Conservation (phyloP, 2,329 filamentous ascomycete genomes). For the Nigrospora sphaerica region DNA sequence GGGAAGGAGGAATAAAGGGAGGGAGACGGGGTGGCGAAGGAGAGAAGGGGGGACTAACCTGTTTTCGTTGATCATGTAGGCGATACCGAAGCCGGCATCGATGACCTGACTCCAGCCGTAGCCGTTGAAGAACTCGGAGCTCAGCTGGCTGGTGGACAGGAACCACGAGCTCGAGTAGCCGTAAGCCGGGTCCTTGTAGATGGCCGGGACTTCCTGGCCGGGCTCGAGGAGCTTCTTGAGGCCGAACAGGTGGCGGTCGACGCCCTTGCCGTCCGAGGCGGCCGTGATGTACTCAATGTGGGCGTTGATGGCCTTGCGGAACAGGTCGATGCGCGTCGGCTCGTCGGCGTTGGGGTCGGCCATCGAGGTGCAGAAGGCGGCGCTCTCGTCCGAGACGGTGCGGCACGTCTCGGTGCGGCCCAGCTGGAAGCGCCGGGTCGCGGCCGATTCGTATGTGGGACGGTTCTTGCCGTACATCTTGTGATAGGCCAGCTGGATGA, state of each 20-base stretch:
- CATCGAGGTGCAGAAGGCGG: conserved; percentile 86
- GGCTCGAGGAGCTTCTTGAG: conserved; percentile 82
- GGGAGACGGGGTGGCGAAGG: background rate
- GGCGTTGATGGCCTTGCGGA: conserved; percentile 72
- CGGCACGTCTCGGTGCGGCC: conserved; percentile 96
- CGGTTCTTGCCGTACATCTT: conserved; percentile 99
- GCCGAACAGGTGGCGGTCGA: conserved; percentile 95
- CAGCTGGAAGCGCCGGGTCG: conserved; percentile 90
- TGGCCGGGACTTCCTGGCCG: conserved; percentile 71
- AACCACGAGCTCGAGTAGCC: conserved; percentile 83
- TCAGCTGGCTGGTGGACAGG: conserved; percentile 81
- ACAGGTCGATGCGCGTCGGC: conserved; percentile 62
- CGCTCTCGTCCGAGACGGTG: conserved; percentile 81
- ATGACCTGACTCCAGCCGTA: conserved; percentile 99
- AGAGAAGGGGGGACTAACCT: conserved; percentile 43
- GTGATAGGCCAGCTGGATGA: conserved; percentile 96
- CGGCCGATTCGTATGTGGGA: conserved; percentile 94
- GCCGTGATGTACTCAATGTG: conserved; percentile 89
- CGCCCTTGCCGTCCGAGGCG: conserved; percentile 85
- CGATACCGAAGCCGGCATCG: conserved; percentile 91
- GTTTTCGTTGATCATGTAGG: conserved; percentile 99
- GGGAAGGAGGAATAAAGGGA: background rate
- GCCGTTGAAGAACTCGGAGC: conserved; percentile 95
- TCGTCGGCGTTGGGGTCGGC: conserved; percentile 57
- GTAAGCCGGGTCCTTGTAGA: conserved; percentile 85